phyloP scores from a whole-genome alignment of 345 rosid species.

The Moringa oleifera region DNA sequence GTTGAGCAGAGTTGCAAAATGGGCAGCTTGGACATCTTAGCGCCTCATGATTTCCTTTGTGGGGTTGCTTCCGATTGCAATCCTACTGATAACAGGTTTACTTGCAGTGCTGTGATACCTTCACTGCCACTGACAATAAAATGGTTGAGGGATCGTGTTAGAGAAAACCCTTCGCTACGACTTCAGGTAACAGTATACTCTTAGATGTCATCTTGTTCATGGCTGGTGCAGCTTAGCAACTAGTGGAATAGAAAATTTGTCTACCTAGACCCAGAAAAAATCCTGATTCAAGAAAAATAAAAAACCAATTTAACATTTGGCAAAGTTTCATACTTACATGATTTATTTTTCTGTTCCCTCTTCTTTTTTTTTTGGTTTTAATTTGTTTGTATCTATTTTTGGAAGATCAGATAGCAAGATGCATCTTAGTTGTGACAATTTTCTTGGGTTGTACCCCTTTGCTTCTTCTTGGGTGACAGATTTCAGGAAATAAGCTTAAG shows the following conservation, averaged over 20 bases:
- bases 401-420: too few relatives aligned
- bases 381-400: too few relatives aligned
- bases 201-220: background rate
- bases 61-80: constrained; percentile 44
- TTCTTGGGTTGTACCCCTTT: background rate
- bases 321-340: background rate
- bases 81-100: constrained; percentile 25
- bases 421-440: too few relatives aligned
- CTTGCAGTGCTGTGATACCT: constrained; percentile 63
- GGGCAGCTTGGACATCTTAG: constrained; percentile 30
- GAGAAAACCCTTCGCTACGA: constrained; percentile 55
- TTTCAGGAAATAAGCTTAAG: background rate
- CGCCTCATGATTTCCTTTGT: constrained; percentile 48
- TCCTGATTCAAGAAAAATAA: too few relatives aligned
- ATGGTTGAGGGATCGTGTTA: constrained; percentile 52
- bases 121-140: constrained; percentile 70
- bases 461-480: background rate
- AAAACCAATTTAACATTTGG: background rate
- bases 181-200: constrained; percentile 43
- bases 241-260: background rate
- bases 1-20: constrained; percentile 30
- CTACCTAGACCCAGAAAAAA: background rate
- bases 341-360: background rate
- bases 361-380: too few relatives aligned
- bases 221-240: background rate